Base-by-base conservation (phyloP, 805 yeast species). In the Kazachstania viticola region DNA sequence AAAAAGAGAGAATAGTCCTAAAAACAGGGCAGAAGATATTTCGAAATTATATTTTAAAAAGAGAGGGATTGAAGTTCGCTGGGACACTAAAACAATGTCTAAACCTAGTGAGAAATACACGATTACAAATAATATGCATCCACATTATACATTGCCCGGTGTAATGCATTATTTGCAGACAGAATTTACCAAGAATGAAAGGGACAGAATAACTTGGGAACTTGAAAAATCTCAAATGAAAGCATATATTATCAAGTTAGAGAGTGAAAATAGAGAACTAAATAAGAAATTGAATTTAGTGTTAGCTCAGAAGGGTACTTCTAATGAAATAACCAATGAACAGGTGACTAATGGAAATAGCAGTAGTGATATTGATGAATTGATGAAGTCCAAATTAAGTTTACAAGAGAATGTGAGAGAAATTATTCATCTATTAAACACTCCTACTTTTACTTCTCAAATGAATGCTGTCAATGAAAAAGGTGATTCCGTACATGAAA, bases 121-220 rank as follows among this genome's bases (percentile, higher is more conserved):
- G n/a, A n/a, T n/a, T n/a, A n/a, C n/a, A n/a, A n/a, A n/a, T 19
- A 7, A 40, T 14, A 27, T 40, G 30, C 49, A 40, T 27, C 45
- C 45, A 16, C 48, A 42, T 14, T 53, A 53, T 34, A 48, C 58
- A 13, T 31, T 55, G 21, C 62, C 64, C 27, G 79, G 80, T 31
- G 74, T 75, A 21, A 71, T 75, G 73, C 69, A 71, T 45, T 75
- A 69, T 39, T 60, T 75, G 44, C 80, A 75, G 46, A 58, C 68
- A 16, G 79, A 75, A 42, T 73, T 74, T 65, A 73, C 75, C 33
- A 65, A 64, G 36, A 71, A 69, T 48, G 80, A 75, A 47, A 65
- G 72, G 33, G 73, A 71, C 41, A 57, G 75, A 31, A 69, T 74
- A 32, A 67, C 67, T 27, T 73, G 77, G 75, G 75, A 69, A 36